Evolutionary conservation across 768 basidiomycete species (phyloP), one percentile per base, ranked within the genome.

Genomic region (Mrakia gelida): DNA sequence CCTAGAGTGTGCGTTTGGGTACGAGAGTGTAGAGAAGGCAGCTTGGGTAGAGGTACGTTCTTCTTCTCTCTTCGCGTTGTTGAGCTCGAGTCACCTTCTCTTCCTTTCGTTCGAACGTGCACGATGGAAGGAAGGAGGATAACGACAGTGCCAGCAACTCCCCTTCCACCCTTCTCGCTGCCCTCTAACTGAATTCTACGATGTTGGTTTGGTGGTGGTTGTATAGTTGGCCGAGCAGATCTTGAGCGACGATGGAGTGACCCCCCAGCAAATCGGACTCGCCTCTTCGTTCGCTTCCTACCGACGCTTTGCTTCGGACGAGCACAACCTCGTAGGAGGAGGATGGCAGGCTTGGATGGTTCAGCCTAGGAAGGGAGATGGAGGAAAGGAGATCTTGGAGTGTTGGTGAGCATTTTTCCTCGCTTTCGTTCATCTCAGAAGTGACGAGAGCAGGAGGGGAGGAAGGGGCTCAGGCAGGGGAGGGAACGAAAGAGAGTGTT

Each of bases 321-420:
- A 78, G 41, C 59, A 70, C 15, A 30, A 28, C 1, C 73, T 78
- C 3, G 34, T 67, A 9, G 77, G 77, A 30, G 72, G 65, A 26
- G 77, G 77, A 0, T 78, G 71, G 71, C 43, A 70, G 43, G 15
- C 32, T 16, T 74, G 43, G 54, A 52, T 65, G 65, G 45, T 78
- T 16, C 61, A 54, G 63, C 77, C 77, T 7, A 43, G 63, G 18
- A 67, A 30, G 41, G 75, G 65, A n/a, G 67, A 68, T 4, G 77
- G 73, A 18, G 77, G 77, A 11, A 65, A 78, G 34, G 77, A 78
- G 65, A 49, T 78, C n/a, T 56, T 78, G 28, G 68, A 52, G 11
- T 74, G 71, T 38, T 74, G 73, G 76, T 77, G 70, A 56, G 76
- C 38, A 38, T 38, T 38, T 63, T 16, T 16, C 2, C 15, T 75